phyloP scores from a whole-genome alignment of 805 yeast species.

The Candida montana region DNA sequence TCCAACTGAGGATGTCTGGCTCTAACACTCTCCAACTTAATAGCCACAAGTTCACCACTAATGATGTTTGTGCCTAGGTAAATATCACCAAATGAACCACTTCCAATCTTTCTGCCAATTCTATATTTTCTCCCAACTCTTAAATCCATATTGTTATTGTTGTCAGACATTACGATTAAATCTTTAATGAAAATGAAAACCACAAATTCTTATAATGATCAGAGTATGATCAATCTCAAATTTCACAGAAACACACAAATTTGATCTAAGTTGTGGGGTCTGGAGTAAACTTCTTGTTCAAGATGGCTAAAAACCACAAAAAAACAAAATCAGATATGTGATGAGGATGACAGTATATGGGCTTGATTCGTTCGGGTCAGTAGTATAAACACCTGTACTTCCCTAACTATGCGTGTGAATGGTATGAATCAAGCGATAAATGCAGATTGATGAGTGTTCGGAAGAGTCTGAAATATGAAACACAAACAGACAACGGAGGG shows the following conservation, averaged over 20 bases:
- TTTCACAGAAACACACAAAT: background rate
- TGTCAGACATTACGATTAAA: conserved; percentile 6
- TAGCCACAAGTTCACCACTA: conserved; percentile 96
- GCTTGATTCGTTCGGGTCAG: too few species aligned
- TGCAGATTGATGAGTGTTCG: too few species aligned
- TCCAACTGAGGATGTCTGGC: conserved; percentile 97
- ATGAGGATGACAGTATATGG: too few species aligned
- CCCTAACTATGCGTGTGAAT: too few species aligned
- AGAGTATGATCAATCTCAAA: background rate
- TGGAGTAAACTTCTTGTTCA: too few species aligned
- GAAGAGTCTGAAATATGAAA: too few species aligned
- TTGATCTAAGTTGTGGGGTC: background rate
- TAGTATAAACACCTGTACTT: too few species aligned
- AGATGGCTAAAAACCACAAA: too few species aligned
- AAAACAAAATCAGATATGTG: too few species aligned
- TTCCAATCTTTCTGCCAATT: conserved; percentile 91
- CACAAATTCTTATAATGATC: background rate
- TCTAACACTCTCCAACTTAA: conserved; percentile 80
- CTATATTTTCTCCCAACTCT: conserved; percentile 93
- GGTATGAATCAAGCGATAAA: too few species aligned
- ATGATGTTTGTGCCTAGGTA: conserved; percentile 89
- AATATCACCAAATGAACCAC: conserved; percentile 97
- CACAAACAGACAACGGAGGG: too few species aligned
- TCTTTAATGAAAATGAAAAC: background rate
- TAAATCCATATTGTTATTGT: conserved; percentile 47